Evolutionary conservation across 257 asterid species (phyloP).

Genomic region (Solanum bulbocastanum): DNA sequence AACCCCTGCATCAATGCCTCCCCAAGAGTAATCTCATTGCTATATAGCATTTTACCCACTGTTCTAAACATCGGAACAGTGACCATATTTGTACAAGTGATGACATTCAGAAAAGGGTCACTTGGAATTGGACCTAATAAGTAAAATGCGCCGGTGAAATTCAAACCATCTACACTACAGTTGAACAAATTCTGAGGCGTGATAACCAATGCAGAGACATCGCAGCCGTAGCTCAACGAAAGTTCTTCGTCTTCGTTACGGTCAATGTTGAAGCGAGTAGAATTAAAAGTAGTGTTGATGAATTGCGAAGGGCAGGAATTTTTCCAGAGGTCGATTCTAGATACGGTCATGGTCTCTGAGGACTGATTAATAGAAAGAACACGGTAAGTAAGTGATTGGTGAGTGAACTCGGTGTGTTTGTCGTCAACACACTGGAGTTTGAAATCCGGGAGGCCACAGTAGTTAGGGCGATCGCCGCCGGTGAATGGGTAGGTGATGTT

Average conservation of each 20-base stretch:
- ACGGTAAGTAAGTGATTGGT: constrained; percentile 29
- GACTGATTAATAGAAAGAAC: constrained; percentile 29
- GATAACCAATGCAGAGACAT: constrained; percentile 1
- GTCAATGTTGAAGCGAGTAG: background rate
- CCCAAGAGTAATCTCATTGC: constrained; percentile 14
- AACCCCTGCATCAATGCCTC: constrained; percentile 51
- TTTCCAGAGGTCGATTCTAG: constrained; percentile 41
- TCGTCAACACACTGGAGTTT: constrained; percentile 30
- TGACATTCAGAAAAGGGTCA: constrained; percentile 22
- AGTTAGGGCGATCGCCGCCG: constrained; percentile 47
- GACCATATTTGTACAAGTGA: constrained; percentile 21
- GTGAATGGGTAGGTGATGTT: constrained; percentile 46
- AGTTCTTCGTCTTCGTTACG: constrained; percentile 14
- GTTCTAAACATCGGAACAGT: constrained; percentile 25
- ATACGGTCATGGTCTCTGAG: constrained; percentile 16
- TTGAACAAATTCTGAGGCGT: constrained; percentile 29
- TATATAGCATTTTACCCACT: constrained; percentile 17
- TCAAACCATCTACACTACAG: constrained; percentile 10
- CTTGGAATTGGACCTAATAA: constrained; percentile 39
- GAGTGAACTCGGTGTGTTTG: constrained; percentile 22
- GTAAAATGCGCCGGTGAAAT: constrained; percentile 24
- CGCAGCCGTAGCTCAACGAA: constrained; percentile 44
- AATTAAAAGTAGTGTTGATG: background rate
- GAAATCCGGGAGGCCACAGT: constrained; percentile 52
- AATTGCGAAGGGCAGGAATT: constrained; percentile 31